These are phyloP conservation scores for Cladosporium sp. DNA, from an alignment of 2,329 filamentous ascomycete species.

Conservation along the genomic window DNA sequence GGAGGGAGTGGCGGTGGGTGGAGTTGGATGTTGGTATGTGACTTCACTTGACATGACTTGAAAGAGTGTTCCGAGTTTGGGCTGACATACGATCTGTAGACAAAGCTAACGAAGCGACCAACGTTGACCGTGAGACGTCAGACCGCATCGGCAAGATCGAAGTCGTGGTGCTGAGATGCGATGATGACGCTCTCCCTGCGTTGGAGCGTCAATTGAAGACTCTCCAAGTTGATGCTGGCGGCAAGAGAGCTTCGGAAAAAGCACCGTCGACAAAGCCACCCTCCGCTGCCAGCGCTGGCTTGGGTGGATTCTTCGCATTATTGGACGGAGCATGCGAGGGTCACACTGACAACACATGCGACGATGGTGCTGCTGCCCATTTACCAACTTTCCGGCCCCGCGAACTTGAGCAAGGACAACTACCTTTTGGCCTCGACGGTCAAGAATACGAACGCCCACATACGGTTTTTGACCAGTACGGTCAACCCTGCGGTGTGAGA, in stretches of 20 bases:
- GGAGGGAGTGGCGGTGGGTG: constrained; percentile 51
- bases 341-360: background rate
- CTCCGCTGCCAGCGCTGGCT: background rate
- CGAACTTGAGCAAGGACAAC: too few relatives aligned
- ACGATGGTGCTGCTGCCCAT: background rate
- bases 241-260: constrained; percentile 10
- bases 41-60: too few relatives aligned
- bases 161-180: constrained; percentile 44
- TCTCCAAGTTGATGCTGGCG: background rate
- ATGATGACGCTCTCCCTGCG: constrained; percentile 19
- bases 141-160: constrained; percentile 46
- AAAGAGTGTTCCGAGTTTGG: background rate
- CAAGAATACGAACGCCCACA: background rate
- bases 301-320: constrained; percentile 27
- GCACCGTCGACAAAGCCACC: background rate
- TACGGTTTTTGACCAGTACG: background rate
- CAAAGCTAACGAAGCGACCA: constrained; percentile 34
- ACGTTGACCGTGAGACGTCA: constrained; percentile 30
- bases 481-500: background rate
- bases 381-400: too few relatives aligned
- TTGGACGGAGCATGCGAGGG: constrained; percentile 33
- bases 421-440: background rate
- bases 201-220: background rate
- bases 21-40: constrained; percentile 44
- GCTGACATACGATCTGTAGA: constrained; percentile 23